A percentile compares a stretch with the other conserved stretches of the same genome.
These are phyloP conservation scores for Penicillium sp. DNA, from an alignment of 2,329 filamentous ascomycete species.

Conservation along the genomic window DNA sequence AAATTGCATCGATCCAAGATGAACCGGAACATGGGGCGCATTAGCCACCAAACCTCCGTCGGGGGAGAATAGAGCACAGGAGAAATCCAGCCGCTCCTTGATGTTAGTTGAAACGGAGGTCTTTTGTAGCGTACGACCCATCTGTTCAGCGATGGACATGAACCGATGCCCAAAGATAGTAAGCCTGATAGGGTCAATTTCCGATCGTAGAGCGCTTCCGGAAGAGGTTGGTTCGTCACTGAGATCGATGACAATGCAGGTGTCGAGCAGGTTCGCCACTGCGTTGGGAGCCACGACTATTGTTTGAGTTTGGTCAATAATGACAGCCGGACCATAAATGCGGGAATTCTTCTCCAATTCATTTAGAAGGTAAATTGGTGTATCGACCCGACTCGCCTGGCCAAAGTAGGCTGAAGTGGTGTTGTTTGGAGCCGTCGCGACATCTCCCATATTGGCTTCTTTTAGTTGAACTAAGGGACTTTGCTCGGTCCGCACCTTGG, in stretches of 20 bases:
- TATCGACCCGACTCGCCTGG: slow-evolving; percentile 29
- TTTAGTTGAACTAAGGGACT: slow-evolving; percentile 66
- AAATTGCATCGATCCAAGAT: slow-evolving; percentile 81
- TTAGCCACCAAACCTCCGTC: slow-evolving; percentile 67
- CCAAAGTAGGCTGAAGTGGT: slow-evolving; percentile 37
- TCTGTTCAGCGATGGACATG: slow-evolving; percentile 60
- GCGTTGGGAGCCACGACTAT: slow-evolving; percentile 82
- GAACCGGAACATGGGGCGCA: slow-evolving; percentile 75
- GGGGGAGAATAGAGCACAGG: slow-evolving; percentile 75
- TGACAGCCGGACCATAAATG: slow-evolving; percentile 68
- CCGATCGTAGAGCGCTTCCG: slow-evolving; percentile 18
- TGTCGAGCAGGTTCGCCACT: slow-evolving; percentile 73
- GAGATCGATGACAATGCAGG: slow-evolving; percentile 85
- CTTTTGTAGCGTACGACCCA: slow-evolving; percentile 56
- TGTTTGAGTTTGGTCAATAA: slow-evolving; percentile 73
- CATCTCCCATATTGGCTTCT: slow-evolving; percentile 48
- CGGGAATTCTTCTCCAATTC: slow-evolving; percentile 33
- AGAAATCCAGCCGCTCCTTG: slow-evolving; percentile 83
- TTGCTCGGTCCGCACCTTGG: slow-evolving; percentile 59
- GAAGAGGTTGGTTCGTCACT: slow-evolving; percentile 51
- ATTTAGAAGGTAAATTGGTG: slow-evolving; percentile 37
- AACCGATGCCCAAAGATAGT: slow-evolving; percentile 57
- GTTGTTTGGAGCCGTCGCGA: slow-evolving; percentile 57
- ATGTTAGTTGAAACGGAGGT: slow-evolving; percentile 64
- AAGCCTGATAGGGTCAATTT: slow-evolving; percentile 52